These are phyloP conservation scores for Chaetomium olivaceum DNA, from an alignment of 2,329 filamentous ascomycete species.

Conservation along the genomic window DNA sequence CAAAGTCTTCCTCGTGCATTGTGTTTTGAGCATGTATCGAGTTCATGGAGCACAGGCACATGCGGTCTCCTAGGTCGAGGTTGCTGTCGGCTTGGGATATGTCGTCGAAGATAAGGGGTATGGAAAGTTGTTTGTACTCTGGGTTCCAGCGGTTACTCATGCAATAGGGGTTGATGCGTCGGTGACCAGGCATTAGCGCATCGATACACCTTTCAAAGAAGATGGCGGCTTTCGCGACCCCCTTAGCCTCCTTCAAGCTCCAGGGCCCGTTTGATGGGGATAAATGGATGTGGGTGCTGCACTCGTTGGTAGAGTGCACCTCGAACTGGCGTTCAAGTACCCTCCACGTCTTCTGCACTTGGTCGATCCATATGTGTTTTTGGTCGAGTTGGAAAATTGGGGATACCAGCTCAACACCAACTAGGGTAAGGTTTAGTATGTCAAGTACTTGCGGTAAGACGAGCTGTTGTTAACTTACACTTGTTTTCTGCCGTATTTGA, in stretches of 20 bases:
- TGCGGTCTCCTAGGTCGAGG: neutral
- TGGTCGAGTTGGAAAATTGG: neutral
- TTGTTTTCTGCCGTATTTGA: neutral
- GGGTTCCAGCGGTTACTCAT: constrained; percentile 6
- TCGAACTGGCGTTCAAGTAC: neutral
- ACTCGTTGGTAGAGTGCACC: neutral
- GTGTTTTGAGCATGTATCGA: neutral
- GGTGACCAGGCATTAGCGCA: neutral
- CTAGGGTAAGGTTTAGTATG: neutral
- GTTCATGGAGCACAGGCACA: neutral
- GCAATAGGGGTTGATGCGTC: constrained; percentile 3
- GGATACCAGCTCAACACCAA: constrained; percentile 3
- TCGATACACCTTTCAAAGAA: constrained; percentile 6
- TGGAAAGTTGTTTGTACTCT: neutral
- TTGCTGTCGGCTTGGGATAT: neutral
- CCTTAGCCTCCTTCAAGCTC: neutral
- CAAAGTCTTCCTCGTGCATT: neutral
- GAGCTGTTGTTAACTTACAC: neutral
- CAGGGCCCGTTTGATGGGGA: neutral
- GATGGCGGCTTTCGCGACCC: neutral
- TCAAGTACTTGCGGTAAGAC: no score
- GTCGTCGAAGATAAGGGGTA: neutral
- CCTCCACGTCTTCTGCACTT: neutral
- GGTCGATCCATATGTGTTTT: neutral
- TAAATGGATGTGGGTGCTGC: constrained; percentile 2